phyloP scores from a whole-genome alignment of 768 basidiomycete genomes.

The Lactarius pseudohatsudake region DNA sequence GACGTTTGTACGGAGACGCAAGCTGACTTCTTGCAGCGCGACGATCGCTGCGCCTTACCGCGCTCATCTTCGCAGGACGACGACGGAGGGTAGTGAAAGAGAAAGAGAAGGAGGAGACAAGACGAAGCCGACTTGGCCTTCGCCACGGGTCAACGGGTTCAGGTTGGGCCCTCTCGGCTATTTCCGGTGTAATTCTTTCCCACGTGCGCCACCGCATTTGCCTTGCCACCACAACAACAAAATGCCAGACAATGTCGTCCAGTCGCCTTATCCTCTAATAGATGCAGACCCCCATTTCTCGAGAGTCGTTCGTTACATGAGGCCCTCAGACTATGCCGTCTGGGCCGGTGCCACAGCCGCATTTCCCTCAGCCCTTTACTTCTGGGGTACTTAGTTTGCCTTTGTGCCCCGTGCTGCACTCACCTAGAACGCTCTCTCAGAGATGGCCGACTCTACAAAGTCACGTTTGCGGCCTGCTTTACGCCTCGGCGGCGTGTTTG shows the following conservation, averaged over 20 bases:
- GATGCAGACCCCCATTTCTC: constrained; percentile 89
- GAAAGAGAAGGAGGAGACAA: constrained; percentile 1
- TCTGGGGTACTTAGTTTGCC: constrained; percentile 58
- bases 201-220: constrained; percentile 18
- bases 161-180: constrained; percentile 11
- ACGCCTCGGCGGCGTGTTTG: constrained; percentile 68
- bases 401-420: constrained; percentile 29
- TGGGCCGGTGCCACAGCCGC: constrained; percentile 82
- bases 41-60: constrained; percentile 46
- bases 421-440: constrained; percentile 35
- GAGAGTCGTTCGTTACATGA: constrained; percentile 87
- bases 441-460: constrained; percentile 47
- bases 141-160: constrained; percentile 16
- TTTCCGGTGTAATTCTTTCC: constrained; percentile 19
- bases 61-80: constrained; percentile 49
- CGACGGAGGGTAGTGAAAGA: neutral
- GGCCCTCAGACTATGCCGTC: constrained; percentile 80
- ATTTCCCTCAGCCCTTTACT: constrained; percentile 77
- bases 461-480: constrained; percentile 42
- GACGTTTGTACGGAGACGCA: constrained; percentile 60
- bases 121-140: constrained; percentile 1
- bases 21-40: constrained; percentile 27
- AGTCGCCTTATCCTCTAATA: constrained; percentile 84
- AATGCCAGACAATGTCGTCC: constrained; percentile 55
- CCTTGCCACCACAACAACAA: constrained; percentile 14